These are phyloP conservation scores for Vigna reflexopilosa DNA, from an alignment of 306 rosid species.

Conservation along the genomic window DNA sequence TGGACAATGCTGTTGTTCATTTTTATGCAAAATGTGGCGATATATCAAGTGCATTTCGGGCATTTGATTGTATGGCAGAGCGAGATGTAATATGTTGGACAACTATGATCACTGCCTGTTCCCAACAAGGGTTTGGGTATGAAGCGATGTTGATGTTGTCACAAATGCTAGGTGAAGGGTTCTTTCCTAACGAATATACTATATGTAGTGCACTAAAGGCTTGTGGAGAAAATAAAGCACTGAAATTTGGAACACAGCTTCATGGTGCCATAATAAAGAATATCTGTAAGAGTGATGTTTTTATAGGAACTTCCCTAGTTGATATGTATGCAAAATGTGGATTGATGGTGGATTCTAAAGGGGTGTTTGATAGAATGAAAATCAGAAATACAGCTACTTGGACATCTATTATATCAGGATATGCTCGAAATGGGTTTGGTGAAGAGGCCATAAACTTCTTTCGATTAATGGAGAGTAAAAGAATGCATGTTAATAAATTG, in stretches of 20 bases:
- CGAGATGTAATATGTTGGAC: slow-evolving; percentile 90
- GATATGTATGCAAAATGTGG: slow-evolving; percentile 97
- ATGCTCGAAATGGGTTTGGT: slow-evolving; percentile 78
- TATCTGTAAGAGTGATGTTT: slow-evolving; percentile 70
- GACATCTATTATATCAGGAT: slow-evolving; percentile 94
- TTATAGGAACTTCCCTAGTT: slow-evolving; percentile 78
- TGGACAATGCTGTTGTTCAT: slow-evolving; percentile 69
- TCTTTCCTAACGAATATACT: slow-evolving; percentile 81
- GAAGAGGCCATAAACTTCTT: slow-evolving; percentile 77
- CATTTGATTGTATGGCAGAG: slow-evolving; percentile 66
- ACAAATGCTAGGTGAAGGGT: slow-evolving; percentile 67
- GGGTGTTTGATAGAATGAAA: slow-evolving; percentile 74
- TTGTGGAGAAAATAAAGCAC: slow-evolving; percentile 70
- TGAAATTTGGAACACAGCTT: slow-evolving; percentile 74
- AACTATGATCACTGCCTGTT: slow-evolving; percentile 85
- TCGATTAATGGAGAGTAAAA: slow-evolving; percentile 69
- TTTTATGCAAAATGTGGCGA: slow-evolving; percentile 79
- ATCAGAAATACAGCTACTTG: slow-evolving; percentile 84
- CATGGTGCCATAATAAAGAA: slow-evolving; percentile 78
- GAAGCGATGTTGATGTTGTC: slow-evolving; percentile 68
- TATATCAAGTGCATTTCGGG: slow-evolving; percentile 61
- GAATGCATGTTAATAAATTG: slow-evolving; percentile 59
- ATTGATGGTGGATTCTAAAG: slow-evolving; percentile 63
- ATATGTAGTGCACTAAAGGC: slow-evolving; percentile 83
- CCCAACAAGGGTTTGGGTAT: slow-evolving; percentile 75